Conservation (phyloP, 208 protist species). For the Acanthamoeba culbertsoni region DNA sequence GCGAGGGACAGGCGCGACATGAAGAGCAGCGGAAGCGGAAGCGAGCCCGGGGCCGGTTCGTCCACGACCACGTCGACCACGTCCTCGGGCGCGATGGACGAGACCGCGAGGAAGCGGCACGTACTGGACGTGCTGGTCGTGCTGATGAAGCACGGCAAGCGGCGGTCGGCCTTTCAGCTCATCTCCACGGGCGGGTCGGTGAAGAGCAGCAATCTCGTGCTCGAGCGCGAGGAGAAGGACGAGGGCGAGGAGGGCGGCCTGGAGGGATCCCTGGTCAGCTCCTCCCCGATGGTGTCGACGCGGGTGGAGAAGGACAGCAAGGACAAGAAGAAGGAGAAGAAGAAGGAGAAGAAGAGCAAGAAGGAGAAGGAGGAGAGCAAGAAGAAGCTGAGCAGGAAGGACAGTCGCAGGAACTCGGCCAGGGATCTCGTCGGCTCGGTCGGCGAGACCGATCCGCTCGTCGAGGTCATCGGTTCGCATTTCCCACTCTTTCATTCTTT, state of each 20-base stretch:
- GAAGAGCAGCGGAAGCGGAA: neutral
- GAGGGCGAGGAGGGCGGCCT: neutral
- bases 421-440: neutral
- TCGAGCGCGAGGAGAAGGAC: neutral
- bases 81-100: neutral
- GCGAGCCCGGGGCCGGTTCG: neutral
- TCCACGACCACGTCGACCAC: neutral
- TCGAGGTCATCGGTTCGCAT: neutral
- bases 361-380: neutral
- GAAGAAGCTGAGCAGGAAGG: neutral
- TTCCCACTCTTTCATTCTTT: neutral
- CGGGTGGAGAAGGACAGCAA: neutral
- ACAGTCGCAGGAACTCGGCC: neutral
- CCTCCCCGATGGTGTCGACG: neutral
- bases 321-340: neutral
- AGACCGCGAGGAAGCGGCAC: neutral
- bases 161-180: conserved; percentile 29
- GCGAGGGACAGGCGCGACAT: neutral
- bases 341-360: neutral
- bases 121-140: conserved; percentile 42
- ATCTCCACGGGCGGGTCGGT: conserved; percentile 5
- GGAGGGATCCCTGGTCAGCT: neutral
- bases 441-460: neutral
- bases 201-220: neutral
- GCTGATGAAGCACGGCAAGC: conserved; percentile 26